These are phyloP conservation scores for Fusarium sterilihyphosum DNA, from an alignment of 2,329 filamentous ascomycete genomes.

Conservation along the genomic window DNA sequence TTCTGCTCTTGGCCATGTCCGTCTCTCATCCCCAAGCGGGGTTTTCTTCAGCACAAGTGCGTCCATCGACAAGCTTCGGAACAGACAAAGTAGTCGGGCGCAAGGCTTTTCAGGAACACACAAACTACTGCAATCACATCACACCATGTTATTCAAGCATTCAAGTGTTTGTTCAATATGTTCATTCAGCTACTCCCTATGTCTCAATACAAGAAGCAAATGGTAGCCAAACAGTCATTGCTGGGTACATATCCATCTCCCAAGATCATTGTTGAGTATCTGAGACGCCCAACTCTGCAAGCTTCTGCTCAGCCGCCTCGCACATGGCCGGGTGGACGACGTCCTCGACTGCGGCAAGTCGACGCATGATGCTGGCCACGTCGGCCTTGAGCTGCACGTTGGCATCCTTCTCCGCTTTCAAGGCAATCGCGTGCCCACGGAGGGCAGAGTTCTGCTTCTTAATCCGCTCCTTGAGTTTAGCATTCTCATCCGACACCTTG, in stretches of 20 bases:
- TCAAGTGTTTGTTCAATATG: not conserved
- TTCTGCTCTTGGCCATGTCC: not conserved
- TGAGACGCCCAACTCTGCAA: not conserved
- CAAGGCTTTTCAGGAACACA: not conserved
- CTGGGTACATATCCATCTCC: not conserved
- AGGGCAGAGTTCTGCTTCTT: not conserved
- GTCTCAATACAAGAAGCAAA: not conserved
- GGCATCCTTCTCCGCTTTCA: not conserved
- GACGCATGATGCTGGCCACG: not conserved
- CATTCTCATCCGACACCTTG: not conserved
- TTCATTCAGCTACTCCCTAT: not conserved
- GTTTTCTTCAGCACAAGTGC: not conserved
- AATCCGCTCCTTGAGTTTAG: not conserved
- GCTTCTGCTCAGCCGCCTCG: not conserved
- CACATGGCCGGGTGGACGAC: not conserved
- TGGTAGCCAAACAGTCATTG: not conserved
- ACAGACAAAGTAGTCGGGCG: not conserved
- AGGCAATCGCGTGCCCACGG: not conserved
- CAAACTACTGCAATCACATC: not conserved
- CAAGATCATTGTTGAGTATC: not conserved
- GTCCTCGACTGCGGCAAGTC: not conserved
- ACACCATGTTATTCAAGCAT: not conserved
- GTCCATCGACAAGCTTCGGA: accelerated
- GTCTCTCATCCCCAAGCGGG: not conserved
- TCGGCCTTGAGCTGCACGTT: not conserved